Base-by-base conservation (phyloP, 495 filamentous ascomycete genomes). In the Penicillium simplicissimum region DNA sequence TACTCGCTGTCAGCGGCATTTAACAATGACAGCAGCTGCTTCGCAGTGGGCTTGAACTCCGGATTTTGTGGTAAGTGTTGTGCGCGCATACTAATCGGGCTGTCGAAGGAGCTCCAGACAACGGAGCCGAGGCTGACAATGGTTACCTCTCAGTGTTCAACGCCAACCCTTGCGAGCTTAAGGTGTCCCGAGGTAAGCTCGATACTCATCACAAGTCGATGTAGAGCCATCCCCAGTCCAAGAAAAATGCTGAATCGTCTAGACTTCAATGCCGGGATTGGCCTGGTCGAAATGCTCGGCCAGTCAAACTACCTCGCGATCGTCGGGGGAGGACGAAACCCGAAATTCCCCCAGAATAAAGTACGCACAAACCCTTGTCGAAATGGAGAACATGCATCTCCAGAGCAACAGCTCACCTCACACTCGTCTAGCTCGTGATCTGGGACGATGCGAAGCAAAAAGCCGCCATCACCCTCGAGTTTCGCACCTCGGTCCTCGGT, bases 391-490 rank as follows among this genome's bases (percentile, higher is more conserved):
- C 28, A 31, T 52, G 3, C 21, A 15, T 25, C 3, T n/a, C 4
- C 35, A 52, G 17, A 6, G 33, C 21, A 38, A 14, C 31, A 4
- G 19, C 28, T 19, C n/a, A 36, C 56, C 52, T 54, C 47, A 45
- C 43, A 63, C 54, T 63, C 31, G 0, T 60, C 14, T 13, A 91
- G 89, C 81, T 93, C 60, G 84, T 96, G 31, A 90, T 97, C 60
- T 98, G 94, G 95, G 93, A 98, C 71, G 92, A 96, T 65, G 82
- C 81, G 25, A 92, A 90, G 64, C 85, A 89, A 62, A 90, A 90
- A 67, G 82, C 85, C 7, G 88, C 85, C 28, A 84, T 93, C 47
- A 85, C 86, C 0, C 82, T 96, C 45, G 88, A 91, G 57, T 90
- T 92, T 66, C 84, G 85, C 52, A 86, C 87, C n/a, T 83, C 84